Percentiles rank a stretch among this genome's conserved stretches.
phyloP scores from a whole-genome alignment of 805 yeast genomes.

The Tetrapisispora taiwanensis region DNA sequence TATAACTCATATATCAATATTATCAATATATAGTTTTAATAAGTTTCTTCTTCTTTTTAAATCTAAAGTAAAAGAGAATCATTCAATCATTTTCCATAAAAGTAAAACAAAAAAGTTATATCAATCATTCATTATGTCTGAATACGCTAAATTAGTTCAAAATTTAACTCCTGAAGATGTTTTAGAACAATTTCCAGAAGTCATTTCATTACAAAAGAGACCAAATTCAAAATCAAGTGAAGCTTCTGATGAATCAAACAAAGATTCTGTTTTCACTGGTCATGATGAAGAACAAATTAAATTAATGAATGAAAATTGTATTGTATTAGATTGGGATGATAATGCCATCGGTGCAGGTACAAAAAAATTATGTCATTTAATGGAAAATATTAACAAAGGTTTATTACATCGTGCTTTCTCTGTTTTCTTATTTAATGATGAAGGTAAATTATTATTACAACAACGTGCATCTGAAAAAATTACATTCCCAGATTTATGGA shows the following conservation, averaged over 20 bases:
- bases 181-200: constrained; percentile 51
- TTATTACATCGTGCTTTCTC: constrained; percentile 92
- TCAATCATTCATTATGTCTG: not conserved
- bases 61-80: too few species aligned
- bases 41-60: too few species aligned
- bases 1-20: too few species aligned
- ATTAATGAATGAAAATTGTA: constrained; percentile 93
- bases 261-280: constrained; percentile 53
- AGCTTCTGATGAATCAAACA: constrained; percentile 21
- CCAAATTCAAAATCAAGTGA: constrained; percentile 44
- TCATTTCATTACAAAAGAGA: constrained; percentile 50
- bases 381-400: constrained; percentile 80
- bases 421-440: constrained; percentile 79
- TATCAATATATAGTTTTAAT: too few species aligned
- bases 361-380: constrained; percentile 79
- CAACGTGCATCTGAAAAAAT: constrained; percentile 95
- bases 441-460: constrained; percentile 71
- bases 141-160: constrained; percentile 46
- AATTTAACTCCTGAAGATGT: constrained; percentile 41
- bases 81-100: too few species aligned
- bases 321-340: constrained; percentile 83
- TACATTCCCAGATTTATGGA: constrained; percentile 96
- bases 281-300: constrained; percentile 91
- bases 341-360: constrained; percentile 87
- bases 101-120: not conserved